Conservation (phyloP, 2,329 filamentous ascomycete species). For the Aspergillus ibericus region DNA sequence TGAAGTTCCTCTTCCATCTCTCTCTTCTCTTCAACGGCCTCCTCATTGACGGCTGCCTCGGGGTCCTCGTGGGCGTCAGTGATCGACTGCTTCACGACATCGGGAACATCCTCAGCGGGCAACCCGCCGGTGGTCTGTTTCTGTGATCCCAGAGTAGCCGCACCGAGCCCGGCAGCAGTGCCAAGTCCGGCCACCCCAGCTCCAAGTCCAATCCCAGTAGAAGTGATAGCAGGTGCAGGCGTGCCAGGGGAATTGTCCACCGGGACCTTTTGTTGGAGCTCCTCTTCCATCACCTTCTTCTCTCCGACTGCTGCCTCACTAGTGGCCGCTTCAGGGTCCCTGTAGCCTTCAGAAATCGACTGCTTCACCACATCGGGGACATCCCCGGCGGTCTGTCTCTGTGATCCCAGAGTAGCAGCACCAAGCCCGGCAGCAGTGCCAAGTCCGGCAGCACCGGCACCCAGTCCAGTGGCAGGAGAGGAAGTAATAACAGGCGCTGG, state of each 20-base stretch:
- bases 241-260: constrained; percentile 36
- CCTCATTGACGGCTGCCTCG: constrained; percentile 69
- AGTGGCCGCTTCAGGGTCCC: constrained; percentile 69
- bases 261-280: constrained; percentile 61
- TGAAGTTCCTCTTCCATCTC: constrained; percentile 72
- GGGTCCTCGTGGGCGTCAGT: constrained; percentile 59
- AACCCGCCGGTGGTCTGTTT: constrained; percentile 19
- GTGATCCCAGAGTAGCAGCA: constrained; percentile 42
- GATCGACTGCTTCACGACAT: constrained; percentile 48
- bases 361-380: constrained; percentile 49
- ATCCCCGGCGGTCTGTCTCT: constrained; percentile 26
- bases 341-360: constrained; percentile 52
- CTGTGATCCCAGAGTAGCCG: constrained; percentile 25
- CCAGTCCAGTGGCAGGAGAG: too few species aligned
- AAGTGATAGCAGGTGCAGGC: constrained; percentile 33
- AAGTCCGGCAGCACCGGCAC: neutral
- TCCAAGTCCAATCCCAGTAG: constrained; percentile 29
- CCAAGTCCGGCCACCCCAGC: too few species aligned
- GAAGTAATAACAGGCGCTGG: constrained; percentile 30
- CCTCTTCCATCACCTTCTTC: constrained; percentile 71
- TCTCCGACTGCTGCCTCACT: constrained; percentile 69
- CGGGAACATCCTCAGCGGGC: constrained; percentile 39
- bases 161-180: too few species aligned
- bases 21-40: constrained; percentile 73
- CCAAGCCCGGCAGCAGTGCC: constrained; percentile 15